phyloP scores from a whole-genome alignment of 345 rosid species.

The Hibiscus mutabilis region DNA sequence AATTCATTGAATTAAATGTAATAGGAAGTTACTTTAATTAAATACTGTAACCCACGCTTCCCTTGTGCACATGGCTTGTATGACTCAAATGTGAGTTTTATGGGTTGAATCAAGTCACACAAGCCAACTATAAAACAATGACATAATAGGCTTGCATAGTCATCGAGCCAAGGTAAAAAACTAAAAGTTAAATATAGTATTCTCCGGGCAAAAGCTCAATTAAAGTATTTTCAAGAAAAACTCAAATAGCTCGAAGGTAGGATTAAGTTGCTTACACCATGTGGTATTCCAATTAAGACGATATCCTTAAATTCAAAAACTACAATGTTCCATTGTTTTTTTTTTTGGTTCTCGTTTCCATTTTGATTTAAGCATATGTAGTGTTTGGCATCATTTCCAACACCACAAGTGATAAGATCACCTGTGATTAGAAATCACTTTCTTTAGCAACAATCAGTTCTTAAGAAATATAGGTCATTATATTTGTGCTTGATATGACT shows the following conservation, averaged over 20 bases:
- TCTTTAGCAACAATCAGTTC: neutral
- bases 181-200: neutral
- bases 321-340: neutral
- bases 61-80: neutral
- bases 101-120: too few species aligned
- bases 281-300: neutral
- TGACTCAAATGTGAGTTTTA: too few species aligned
- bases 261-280: neutral
- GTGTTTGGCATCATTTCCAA: neutral
- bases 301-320: conserved; percentile 2
- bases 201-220: neutral
- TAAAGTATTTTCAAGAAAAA: neutral
- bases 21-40: neutral
- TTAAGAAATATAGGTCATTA: neutral
- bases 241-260: neutral
- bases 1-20: neutral
- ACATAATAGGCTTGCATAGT: neutral
- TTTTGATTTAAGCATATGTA: neutral
- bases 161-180: neutral
- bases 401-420: neutral
- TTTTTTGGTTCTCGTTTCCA: neutral
- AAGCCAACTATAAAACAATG: neutral
- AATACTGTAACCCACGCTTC: neutral
- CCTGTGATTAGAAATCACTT: neutral
- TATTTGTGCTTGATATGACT: neutral